A percentile compares a stretch with the other conserved stretches of the same genome.
Conservation (phyloP, 1,284 basidiomycete species). For the Pisolithus thermaeus region DNA sequence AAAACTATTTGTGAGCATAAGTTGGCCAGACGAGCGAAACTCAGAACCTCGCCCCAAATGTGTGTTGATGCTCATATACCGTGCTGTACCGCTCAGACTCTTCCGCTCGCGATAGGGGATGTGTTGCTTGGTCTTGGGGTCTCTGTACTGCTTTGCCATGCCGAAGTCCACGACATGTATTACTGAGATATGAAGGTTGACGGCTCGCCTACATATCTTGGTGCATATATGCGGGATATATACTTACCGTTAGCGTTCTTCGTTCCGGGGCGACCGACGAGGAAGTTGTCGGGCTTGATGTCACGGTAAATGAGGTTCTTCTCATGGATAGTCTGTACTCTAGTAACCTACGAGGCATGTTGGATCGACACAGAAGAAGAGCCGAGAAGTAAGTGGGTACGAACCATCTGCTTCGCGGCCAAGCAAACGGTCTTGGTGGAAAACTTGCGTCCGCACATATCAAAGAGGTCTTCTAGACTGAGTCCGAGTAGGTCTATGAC, state of each 20-base stretch:
- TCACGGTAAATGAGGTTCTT: constrained; percentile 97
- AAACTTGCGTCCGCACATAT: constrained; percentile 95
- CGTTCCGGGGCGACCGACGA: constrained; percentile 87
- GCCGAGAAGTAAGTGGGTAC: neutral
- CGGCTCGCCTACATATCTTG: constrained; percentile 4
- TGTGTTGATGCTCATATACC: constrained; percentile 98
- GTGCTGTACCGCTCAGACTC: constrained; percentile 84
- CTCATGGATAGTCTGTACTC: constrained; percentile 94
- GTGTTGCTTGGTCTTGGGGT: constrained; percentile 95
- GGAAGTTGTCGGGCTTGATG: constrained; percentile 97
- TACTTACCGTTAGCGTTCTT: constrained; percentile 73
- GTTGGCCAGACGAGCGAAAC: neutral
- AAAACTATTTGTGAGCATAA: constrained; percentile 3
- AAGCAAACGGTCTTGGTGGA: constrained; percentile 94
- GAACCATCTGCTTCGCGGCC: constrained; percentile 94
- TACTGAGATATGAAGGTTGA: constrained; percentile 24
- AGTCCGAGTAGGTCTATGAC: constrained; percentile 95
- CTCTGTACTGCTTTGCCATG: constrained; percentile 97
- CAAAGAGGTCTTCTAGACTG: constrained; percentile 90
- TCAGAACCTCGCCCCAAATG: constrained; percentile 79
- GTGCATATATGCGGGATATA: neutral
- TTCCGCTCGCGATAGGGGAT: constrained; percentile 96
- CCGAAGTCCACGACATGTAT: constrained; percentile 84
- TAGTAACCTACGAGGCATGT: constrained; percentile 53
- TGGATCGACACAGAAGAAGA: neutral